Conservation (phyloP, 108 stramenopile species). For the Nannochloropsis gaditana region DNA sequence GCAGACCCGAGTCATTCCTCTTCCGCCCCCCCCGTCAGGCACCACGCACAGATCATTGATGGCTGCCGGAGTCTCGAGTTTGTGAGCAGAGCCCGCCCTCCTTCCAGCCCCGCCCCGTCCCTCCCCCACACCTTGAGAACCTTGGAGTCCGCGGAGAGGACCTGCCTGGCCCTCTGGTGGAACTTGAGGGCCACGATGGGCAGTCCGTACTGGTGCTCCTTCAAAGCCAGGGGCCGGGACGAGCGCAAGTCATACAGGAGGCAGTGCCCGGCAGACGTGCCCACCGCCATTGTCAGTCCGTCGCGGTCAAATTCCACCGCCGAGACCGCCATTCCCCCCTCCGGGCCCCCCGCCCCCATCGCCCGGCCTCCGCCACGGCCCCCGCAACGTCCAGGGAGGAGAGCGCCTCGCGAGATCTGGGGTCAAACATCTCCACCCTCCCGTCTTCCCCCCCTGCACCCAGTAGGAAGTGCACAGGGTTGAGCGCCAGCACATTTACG, state of each 20-base stretch:
- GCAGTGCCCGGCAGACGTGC: slow-evolving; percentile 79
- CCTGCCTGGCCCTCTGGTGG: slow-evolving; percentile 51
- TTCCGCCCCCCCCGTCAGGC: slow-evolving; percentile 22
- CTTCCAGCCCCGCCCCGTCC: background rate
- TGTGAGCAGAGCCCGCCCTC: slow-evolving; percentile 70
- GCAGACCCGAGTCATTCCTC: slow-evolving; percentile 71
- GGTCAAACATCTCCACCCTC: background rate
- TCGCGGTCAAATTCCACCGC: slow-evolving; percentile 71
- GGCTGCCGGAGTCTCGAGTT: slow-evolving; percentile 88
- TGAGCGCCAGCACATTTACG: background rate
- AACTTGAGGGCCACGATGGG: slow-evolving; percentile 85
- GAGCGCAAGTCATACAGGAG: slow-evolving; percentile 90
- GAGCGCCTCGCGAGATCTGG: background rate
- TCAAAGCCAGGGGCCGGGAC: slow-evolving; percentile 69
- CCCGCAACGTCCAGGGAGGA: background rate
- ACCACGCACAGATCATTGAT: slow-evolving; percentile 79
- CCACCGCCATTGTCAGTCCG: slow-evolving; percentile 81
- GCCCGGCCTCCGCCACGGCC: background rate
- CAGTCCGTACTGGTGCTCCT: slow-evolving; percentile 93
- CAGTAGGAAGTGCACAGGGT: slow-evolving; percentile 19
- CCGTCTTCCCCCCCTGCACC: background rate
- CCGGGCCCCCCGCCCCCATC: background rate
- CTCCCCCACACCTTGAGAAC: background rate
- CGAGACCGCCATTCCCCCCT: slow-evolving; percentile 61
- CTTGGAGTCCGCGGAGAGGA: background rate